Evolutionary conservation across 352 stramenopile genomes (phyloP), one percentile per base, ranked within the genome.

Genomic region (Phytophthora crassamura): DNA sequence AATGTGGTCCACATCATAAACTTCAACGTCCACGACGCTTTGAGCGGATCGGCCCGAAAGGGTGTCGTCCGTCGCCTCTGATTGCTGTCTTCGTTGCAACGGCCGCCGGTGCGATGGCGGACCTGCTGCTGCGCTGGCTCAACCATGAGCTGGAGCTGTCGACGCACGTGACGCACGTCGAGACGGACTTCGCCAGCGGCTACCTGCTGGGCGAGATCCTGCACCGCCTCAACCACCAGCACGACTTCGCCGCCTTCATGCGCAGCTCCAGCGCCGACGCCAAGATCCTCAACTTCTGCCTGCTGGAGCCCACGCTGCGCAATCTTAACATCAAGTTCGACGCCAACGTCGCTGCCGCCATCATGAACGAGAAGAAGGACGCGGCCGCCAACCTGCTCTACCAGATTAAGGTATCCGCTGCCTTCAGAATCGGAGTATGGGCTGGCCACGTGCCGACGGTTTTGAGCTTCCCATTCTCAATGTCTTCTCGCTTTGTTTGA

Each of bases 221-320:
- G 51, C 74, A 88, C 50, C 71, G 80, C n/a, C 73, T 94, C 52
- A 97, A 98, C 74, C 88, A 97, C 47, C 89, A 95, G 74, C 89
- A 88, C 70, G 91, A 96, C 77, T 91, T 97, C 45, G 48, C 64
- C 40, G 76, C 93, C 51, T 97, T 97, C 46, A 76, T 93, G 59
- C 59, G 85, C 60, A 90, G 74, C 73, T 67, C 69, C 20, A 89
- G 67, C 30, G 79, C 83, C 10, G 83, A 95, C 50, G 87, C 88
- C 54, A 97, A 95, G 69, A 90, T 95, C 68, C 50, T 93, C 72
- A 97, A 97, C 69, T 97, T 96, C 65, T 95, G 87, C 16, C 71
- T 96, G 20, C 59, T 97, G 14, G 86, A 96, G 72, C 87, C 88
- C 5, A 81, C 74, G 33, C 63, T 97, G 28, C 81, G 80, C 18